These are phyloP conservation scores for Curvularia verruculosa DNA, from an alignment of 2,329 filamentous ascomycete genomes.

Conservation along the genomic window DNA sequence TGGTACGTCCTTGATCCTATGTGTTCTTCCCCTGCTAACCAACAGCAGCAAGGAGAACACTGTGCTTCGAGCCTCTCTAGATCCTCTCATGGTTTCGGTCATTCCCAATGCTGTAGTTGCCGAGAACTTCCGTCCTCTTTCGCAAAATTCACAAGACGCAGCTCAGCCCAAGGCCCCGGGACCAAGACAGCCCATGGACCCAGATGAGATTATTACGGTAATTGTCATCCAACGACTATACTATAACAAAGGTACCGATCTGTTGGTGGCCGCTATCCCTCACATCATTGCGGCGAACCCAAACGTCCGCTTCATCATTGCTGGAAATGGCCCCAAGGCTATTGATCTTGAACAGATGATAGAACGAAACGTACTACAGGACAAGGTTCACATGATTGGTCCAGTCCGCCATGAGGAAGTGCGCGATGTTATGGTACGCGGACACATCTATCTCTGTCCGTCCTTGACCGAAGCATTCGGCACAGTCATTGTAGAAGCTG, in stretches of 20 bases:
- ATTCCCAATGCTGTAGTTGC: constrained; percentile 98
- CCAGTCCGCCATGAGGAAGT: constrained; percentile 95
- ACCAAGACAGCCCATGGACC: constrained; percentile 72
- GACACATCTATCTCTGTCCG: constrained; percentile 95
- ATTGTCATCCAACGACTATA: constrained; percentile 97
- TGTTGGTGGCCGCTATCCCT: constrained; percentile 94
- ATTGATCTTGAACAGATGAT: constrained; percentile 99
- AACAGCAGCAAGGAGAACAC: constrained; percentile 89
- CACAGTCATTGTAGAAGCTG: constrained; percentile 96
- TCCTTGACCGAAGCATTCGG: constrained; percentile 96
- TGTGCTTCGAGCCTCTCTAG: constrained; percentile 88
- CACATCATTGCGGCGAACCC: constrained; percentile 87
- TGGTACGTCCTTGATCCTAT: constrained; percentile 63
- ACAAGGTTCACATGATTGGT: constrained; percentile 90
- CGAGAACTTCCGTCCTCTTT: constrained; percentile 85
- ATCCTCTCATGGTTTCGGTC: constrained; percentile 95
- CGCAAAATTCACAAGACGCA: constrained; percentile 42
- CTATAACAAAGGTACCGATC: constrained; percentile 97
- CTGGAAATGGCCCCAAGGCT: constrained; percentile 91
- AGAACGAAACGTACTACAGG: constrained; percentile 90
- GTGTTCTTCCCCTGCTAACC: constrained; percentile 15
- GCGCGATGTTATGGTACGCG: constrained; percentile 94
- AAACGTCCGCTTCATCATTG: constrained; percentile 96
- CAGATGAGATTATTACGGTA: constrained; percentile 89
- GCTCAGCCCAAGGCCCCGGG: constrained; percentile 51